A percentile compares a stretch with the other conserved stretches of the same genome.
phyloP scores from a whole-genome alignment of 2,329 filamentous ascomycete genomes.

The Coniella lustricola region DNA sequence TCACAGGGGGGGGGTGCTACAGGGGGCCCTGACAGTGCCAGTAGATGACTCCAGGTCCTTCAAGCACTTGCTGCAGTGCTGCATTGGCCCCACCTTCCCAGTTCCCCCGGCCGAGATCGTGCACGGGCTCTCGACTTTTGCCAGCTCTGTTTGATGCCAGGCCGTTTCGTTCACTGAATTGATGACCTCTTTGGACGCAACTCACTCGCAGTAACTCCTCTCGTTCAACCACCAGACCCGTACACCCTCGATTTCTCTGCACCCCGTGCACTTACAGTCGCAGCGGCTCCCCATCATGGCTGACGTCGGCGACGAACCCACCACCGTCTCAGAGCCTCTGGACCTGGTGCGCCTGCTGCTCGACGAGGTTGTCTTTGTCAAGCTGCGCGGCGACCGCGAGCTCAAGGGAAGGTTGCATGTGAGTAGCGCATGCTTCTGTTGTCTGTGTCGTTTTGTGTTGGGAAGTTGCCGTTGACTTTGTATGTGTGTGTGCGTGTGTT shows the following conservation, averaged over 20 bases:
- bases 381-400: slow-evolving; percentile 91
- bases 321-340: slow-evolving; percentile 80
- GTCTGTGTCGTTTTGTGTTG: no score
- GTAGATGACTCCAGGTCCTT: no score
- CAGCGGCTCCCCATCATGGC: slow-evolving; percentile 61
- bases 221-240: background rate
- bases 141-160: no score
- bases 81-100: background rate
- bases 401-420: slow-evolving; percentile 93
- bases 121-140: slow-evolving; percentile 7
- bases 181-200: no score
- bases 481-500: no score
- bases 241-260: background rate
- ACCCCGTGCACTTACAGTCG: background rate
- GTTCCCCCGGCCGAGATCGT: background rate
- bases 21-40: no score
- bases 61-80: no score
- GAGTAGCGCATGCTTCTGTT: slow-evolving; percentile 19
- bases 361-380: slow-evolving; percentile 95
- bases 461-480: no score
- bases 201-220: background rate
- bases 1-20: no score
- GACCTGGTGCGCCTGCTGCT: slow-evolving; percentile 91
- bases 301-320: slow-evolving; percentile 67
- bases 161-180: no score